Base-by-base conservation (phyloP, 139 green algal species). In the Pedinophyceae sp. region DNA sequence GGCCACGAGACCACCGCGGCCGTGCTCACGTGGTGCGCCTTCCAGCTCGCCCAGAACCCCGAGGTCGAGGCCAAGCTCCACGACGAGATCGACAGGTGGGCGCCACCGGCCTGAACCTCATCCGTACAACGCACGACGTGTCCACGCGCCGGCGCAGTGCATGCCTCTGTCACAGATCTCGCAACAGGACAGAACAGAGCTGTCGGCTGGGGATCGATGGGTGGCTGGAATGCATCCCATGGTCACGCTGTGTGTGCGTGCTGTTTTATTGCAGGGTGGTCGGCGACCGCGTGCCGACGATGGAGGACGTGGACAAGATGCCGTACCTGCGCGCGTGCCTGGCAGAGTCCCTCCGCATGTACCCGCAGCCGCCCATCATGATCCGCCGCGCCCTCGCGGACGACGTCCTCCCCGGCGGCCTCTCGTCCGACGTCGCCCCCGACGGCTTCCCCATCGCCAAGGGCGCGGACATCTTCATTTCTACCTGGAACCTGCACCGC, bases 381-480 rank as follows among this genome's bases (percentile, higher is more conserved):
- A 95, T 97, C 62, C 71, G 88, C 23, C 71, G 91, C 1, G 66
- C 87, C 0, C 71, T 98, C 23, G 65, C 18, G 1, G 62, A 76
- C 20, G 89, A 96, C 61, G 67, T 66, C 25, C 74, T 97, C 60
- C 89, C 89, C 28, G 48, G 62, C 2, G 58, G 58, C n/a, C 46
- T 43, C 10, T 19, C 34, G 34, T n/a, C n/a, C n/a, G n/a, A n/a
- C 20, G 77, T 71, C 18, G 65, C 73, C 64, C 58, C 65, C 19
- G 60, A 69, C 25, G 82, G 86, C 16, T 93, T 93, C 68, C 77
- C 78, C 53, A 87, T 95, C 27, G 78, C 81, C 63, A 87, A 86
- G 60, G 91, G 91, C 24, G 85, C 84, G 0, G 90, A 98, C 71
- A 58, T 98, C 13, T 97, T 98, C 78, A 94, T 98, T 47, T 92